Evolutionary conservation across 2,329 filamentous ascomycete genomes (phyloP).

Genomic region (Atkinsonella texensis): DNA sequence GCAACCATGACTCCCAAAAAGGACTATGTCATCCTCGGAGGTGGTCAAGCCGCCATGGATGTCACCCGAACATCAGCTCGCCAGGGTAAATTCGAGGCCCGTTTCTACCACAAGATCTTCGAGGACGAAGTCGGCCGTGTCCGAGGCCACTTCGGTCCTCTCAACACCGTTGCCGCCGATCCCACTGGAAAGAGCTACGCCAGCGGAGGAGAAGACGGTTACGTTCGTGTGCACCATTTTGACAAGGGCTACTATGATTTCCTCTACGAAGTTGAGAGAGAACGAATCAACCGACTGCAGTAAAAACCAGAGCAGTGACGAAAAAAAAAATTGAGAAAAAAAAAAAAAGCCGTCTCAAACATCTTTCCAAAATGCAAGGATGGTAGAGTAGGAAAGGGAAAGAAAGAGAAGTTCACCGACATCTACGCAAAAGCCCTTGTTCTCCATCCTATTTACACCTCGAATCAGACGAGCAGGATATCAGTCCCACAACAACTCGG

Average conservation of each 20-base stretch:
- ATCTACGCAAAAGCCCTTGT: background rate
- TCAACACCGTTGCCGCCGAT: constrained; percentile 93
- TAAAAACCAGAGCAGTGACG: constrained; percentile 10
- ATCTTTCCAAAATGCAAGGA: too few species aligned
- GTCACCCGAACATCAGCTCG: constrained; percentile 88
- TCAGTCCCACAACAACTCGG: too few species aligned
- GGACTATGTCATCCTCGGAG: constrained; percentile 94
- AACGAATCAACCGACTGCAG: constrained; percentile 42
- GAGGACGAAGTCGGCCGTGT: constrained; percentile 98
- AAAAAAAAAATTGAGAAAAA: background rate
- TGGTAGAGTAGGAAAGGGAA: background rate
- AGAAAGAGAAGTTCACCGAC: background rate
- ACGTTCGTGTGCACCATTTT: constrained; percentile 96
- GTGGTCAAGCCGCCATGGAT: constrained; percentile 97
- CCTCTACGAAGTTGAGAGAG: constrained; percentile 94
- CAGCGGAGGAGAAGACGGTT: constrained; percentile 93
- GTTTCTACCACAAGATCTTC: constrained; percentile 99
- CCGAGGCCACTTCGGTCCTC: constrained; percentile 87
- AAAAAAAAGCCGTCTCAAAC: background rate
- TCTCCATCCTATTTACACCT: background rate
- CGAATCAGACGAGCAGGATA: background rate
- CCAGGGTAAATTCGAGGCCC: constrained; percentile 97
- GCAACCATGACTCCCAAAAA: constrained; percentile 90
- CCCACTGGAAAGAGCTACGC: constrained; percentile 88
- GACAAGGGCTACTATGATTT: constrained; percentile 99